Conservation (phyloP, 495 filamentous ascomycete genomes). For the Daldinia bambusicola region DNA sequence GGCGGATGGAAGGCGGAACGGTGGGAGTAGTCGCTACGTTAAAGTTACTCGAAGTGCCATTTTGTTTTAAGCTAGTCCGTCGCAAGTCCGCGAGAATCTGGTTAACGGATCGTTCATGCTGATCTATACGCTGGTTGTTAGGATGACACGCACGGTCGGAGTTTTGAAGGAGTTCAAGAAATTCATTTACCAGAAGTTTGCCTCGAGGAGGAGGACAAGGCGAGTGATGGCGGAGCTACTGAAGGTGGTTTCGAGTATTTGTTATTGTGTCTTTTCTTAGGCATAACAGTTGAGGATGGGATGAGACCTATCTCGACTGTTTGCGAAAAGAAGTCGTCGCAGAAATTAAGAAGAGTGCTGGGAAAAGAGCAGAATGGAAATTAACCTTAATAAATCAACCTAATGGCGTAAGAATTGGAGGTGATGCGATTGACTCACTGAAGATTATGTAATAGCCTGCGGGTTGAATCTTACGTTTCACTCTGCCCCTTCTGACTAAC, state of each 20-base stretch:
- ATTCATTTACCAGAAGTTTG: constrained; percentile 29
- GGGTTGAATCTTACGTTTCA: background rate
- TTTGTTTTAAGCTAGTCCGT: constrained; percentile 48
- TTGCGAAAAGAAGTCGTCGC: constrained; percentile 31
- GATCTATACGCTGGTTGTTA: constrained; percentile 28
- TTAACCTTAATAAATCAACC: background rate
- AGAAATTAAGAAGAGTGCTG: constrained; percentile 7
- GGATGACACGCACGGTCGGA: background rate
- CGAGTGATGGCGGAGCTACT: constrained; percentile 58
- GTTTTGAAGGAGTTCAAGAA: background rate
- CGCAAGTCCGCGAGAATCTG: constrained; percentile 61
- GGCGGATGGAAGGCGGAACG: constrained; percentile 61
- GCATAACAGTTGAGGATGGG: constrained; percentile 54
- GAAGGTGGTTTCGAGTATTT: constrained; percentile 64
- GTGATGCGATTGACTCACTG: constrained; percentile 20
- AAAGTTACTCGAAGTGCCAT: constrained; percentile 33
- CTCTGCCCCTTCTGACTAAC: background rate
- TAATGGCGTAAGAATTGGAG: background rate
- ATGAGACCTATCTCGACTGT: constrained; percentile 25
- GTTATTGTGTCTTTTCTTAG: constrained; percentile 63
- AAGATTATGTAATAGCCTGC: constrained; percentile 1
- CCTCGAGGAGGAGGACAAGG: constrained; percentile 46
- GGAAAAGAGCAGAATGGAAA: background rate
- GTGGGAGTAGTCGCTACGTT: constrained; percentile 49
- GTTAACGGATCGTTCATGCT: constrained; percentile 57